phyloP scores from a whole-genome alignment of 352 stramenopile species.

The Pythium pectinolyticum region DNA sequence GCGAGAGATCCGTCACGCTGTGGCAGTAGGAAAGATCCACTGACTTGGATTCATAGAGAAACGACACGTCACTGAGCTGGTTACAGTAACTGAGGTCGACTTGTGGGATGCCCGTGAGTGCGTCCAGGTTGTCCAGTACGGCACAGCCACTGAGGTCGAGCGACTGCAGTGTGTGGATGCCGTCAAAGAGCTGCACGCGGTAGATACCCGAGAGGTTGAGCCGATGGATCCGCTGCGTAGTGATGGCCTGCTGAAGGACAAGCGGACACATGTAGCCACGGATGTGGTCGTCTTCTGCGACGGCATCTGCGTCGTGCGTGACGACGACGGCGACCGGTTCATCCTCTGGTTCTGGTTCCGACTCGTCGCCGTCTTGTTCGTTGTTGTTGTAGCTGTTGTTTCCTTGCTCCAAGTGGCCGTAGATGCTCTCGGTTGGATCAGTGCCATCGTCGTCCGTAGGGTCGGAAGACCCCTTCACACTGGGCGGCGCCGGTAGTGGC shows the following conservation, averaged over 20 bases:
- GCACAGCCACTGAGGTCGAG: constrained; percentile 64
- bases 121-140: constrained; percentile 45
- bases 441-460: neutral
- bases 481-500: constrained; percentile 30
- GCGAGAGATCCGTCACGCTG: constrained; percentile 42
- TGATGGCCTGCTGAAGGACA: constrained; percentile 35
- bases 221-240: constrained; percentile 26
- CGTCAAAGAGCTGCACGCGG: constrained; percentile 54
- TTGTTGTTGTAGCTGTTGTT: constrained; percentile 4
- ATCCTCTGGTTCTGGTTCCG: constrained; percentile 13
- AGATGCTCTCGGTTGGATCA: constrained; percentile 25
- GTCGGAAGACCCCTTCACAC: neutral
- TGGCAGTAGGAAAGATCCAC: constrained; percentile 78
- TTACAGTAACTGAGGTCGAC: constrained; percentile 73
- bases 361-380: neutral
- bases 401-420: neutral
- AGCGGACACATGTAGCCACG: constrained; percentile 35
- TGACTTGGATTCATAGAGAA: constrained; percentile 35
- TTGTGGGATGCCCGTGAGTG: constrained; percentile 38
- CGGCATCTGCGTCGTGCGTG: constrained; percentile 26
- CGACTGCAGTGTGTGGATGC: constrained; percentile 42
- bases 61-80: constrained; percentile 50
- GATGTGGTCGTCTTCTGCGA: constrained; percentile 4
- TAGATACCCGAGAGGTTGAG: constrained; percentile 55
- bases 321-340: constrained; percentile 20